Base-by-base conservation (phyloP, 768 basidiomycete species). In the Leccinellum luteum region DNA sequence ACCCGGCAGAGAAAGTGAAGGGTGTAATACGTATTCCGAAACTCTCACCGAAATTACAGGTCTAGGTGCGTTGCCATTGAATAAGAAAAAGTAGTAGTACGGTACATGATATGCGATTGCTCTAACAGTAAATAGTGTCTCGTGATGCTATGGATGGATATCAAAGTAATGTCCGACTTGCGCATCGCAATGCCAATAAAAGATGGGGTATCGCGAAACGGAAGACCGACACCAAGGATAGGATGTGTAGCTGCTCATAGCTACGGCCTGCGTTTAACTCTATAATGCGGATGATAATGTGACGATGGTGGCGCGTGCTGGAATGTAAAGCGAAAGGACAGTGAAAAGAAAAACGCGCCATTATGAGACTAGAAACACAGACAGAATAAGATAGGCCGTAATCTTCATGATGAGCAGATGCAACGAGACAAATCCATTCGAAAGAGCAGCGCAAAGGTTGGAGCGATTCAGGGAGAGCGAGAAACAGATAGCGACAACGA, bases 391-490 rank as follows among this genome's bases (percentile, higher is more conserved):
- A 64, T 74, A 76, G 74, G 75, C 77, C 73, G 69, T 73, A 69
- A 69, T 73, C 73, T 71, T 74, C 73, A 75, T 71, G 61, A 76
- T 76, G 79, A 78, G 78, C 75, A 75, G 75, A 70, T 76, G 75
- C 75, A 78, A 80, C 78, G 79, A 79, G 81, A 82, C 79, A 75
- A 77, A 77, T 77, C 75, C 74, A 75, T 73, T 77, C 67, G 73
- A 78, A 81, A 83, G 82, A 85, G 85, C 82, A 85, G 85, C 82
- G 81, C 82, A 80, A 69, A 62, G 74, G 74, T 79, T 73, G 75
- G 71, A 67, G 63, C 27, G 66, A 68, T 73, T 69, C 66, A 67
- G 65, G 71, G 64, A 65, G 63, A 68, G 64, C 64, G 67, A 69
- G 57, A 68, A 65, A 67, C 59, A 59, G 64, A 64, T 15, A 65